Evolutionary conservation across 352 stramenopile species (phyloP).

Genomic region (Phytophthora pini): DNA sequence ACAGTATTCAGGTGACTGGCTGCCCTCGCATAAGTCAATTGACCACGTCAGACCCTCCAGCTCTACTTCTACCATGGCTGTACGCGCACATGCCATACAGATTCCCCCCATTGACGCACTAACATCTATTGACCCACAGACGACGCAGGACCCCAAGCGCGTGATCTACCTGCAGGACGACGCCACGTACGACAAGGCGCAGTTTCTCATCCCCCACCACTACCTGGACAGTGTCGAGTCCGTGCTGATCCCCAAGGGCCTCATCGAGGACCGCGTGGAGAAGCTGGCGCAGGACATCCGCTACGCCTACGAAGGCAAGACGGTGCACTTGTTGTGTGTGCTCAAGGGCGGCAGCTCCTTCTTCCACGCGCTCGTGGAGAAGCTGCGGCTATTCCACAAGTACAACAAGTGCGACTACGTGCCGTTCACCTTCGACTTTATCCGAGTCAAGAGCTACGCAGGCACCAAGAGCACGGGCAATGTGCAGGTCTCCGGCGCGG

Average conservation of each 20-base stretch:
- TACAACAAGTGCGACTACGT: slow-evolving; percentile 91
- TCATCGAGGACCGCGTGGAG: slow-evolving; percentile 92
- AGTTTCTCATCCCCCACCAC: slow-evolving; percentile 85
- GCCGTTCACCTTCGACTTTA: slow-evolving; percentile 95
- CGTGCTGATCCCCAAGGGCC: slow-evolving; percentile 90
- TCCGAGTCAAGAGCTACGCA: slow-evolving; percentile 95
- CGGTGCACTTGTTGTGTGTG: slow-evolving; percentile 92
- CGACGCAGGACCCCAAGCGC: slow-evolving; percentile 29
- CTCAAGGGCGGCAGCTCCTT: slow-evolving; percentile 92
- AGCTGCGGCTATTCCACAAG: slow-evolving; percentile 86
- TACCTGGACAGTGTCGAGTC: slow-evolving; percentile 83
- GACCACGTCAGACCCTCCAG: background rate
- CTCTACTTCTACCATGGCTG: slow-evolving; percentile 4
- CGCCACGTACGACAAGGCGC: slow-evolving; percentile 66
- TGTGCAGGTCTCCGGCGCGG: slow-evolving; percentile 90
- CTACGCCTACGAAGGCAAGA: slow-evolving; percentile 89
- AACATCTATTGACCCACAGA: slow-evolving; percentile 5
- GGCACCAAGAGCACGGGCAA: slow-evolving; percentile 92
- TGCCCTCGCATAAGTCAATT: background rate
- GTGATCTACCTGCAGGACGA: slow-evolving; percentile 73
- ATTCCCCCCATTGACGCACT: background rate
- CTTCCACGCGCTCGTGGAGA: slow-evolving; percentile 90
- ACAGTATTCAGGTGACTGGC: background rate
- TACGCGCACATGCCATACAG: background rate
- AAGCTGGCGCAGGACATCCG: slow-evolving; percentile 93